These are phyloP conservation scores for Magnolia sinica DNA, from an alignment of 164 flowering plant genomes.

Conservation along the genomic window DNA sequence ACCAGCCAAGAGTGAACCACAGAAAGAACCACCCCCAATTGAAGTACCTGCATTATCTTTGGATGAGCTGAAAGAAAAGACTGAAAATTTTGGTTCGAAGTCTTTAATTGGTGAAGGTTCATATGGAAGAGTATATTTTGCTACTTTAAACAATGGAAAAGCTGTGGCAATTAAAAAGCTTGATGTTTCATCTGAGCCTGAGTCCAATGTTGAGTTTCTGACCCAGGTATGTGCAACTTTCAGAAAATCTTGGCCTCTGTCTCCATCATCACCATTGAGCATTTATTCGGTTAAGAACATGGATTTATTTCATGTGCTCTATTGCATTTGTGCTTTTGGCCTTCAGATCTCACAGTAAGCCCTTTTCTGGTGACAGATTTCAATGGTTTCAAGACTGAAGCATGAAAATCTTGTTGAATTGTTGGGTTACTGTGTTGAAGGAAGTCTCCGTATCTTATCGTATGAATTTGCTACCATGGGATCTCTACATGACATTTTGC, in stretches of 20 bases:
- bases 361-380: slow-evolving; percentile 6
- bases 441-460: slow-evolving; percentile 13
- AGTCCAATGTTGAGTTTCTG: slow-evolving; percentile 11
- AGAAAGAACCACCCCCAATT: slow-evolving; percentile 7
- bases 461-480: slow-evolving; percentile 23
- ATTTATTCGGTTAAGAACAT: not conserved
- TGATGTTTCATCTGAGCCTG: slow-evolving; percentile 12
- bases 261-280: not conserved
- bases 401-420: slow-evolving; percentile 20
- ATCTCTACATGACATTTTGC: slow-evolving; percentile 20
- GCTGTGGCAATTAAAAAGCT: slow-evolving; percentile 16
- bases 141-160: slow-evolving; percentile 13
- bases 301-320: not conserved
- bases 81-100: slow-evolving; percentile 18
- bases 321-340: not conserved
- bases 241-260: not conserved
- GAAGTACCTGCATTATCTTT: slow-evolving; percentile 14
- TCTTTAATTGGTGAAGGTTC: slow-evolving; percentile 21
- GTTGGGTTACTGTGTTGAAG: slow-evolving; percentile 19
- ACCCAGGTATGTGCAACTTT: slow-evolving; percentile 8
- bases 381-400: slow-evolving; percentile 16
- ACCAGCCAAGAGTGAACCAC: slow-evolving; percentile 7
- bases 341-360: not conserved
- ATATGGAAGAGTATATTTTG: slow-evolving; percentile 20
- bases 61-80: slow-evolving; percentile 16